Evolutionary conservation across 2,329 filamentous ascomycete species (phyloP), one percentile per base, ranked within the genome.

Genomic region (Cercospora sesami): DNA sequence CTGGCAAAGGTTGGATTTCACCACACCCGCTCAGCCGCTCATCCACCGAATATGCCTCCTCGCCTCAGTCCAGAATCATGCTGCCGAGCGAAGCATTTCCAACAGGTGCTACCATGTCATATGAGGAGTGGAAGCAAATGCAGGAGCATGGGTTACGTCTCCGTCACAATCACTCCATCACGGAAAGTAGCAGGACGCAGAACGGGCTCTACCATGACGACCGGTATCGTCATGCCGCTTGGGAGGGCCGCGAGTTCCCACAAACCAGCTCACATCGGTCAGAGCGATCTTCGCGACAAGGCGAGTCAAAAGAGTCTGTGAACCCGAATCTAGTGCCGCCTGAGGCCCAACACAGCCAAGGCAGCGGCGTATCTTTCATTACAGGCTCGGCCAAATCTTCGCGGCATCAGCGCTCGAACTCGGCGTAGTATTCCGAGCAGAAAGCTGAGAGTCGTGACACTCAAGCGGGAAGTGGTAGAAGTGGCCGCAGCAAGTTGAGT

Each of bases 1-100:
- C 76, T 5, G 76, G 76, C 48, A 70, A 69, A 58, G 76, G 76
- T 55, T 78, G 76, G 76, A 77, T 78, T 48, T 75, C 75, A n/a
- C 75, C 75, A 8, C 76, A 78, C 36, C 76, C 76, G 5, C 70
- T 77, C 2, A 77, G 75, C 51, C 58, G 67, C 21, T 68, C 73
- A 9, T 60, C 71, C 0, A 68, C 67, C 2, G 67, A 68, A 5
- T 14, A 69, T 2, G 67, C 67, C 7, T 71, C 73, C 12, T 67
- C 72, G 8, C 72, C 71, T 31, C 73, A 75, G 60, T 73, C 73
- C 6, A 69, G 61, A 30, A 73, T 77, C 23, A 53, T 68, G 4
- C 61, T 76, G 14, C 73, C 72, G 1, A 63, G 66, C n/a, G 63
- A 71, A 9, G 68, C 69, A 26, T 64, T 42, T 10, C 58, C 68